Evolutionary conservation across 805 yeast species (phyloP), one percentile per base, ranked within the genome.

Genomic region (Lachancea thermotolerans): DNA sequence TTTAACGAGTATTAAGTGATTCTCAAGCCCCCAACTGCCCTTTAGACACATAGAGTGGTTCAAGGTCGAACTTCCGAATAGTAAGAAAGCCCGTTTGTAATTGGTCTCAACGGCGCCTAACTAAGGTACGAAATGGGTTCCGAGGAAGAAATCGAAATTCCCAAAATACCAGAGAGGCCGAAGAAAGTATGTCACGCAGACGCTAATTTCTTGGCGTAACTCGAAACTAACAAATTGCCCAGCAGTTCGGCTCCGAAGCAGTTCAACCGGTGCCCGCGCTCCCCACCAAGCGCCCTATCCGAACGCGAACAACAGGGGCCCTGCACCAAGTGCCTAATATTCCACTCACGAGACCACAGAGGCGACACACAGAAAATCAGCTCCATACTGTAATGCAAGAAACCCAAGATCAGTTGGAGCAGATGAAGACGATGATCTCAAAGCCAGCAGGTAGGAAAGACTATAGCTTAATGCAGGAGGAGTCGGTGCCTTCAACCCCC

Each of bases 241-340:
- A 11, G 14, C 33, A 30, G 9, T 30, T 14, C 14, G 8, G 14
- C 33, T 8, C 33, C 8, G 33, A 34, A n/a, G 12, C 21, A 4
- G 30, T 10, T 4, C 16, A 27, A 9, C 17, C 28, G 10, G n/a
- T 35, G 27, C 64, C 65, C 18, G 43, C 16, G 1, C 47, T 53
- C 8, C 62, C 64, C 2, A 37, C 35, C 10, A 49, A 52, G 32
- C 62, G 53, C 14, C 57, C 55, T 7, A 15, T 43, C 16, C 32
- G 39, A 34, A 33, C 31, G 4, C 42, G 39, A 11, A 38, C 46
- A 6, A 38, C 46, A 3, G 35, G 46, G 8, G 27, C 11, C 16
- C 32, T 47, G 25, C 49, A 21, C 11, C 38, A 30, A 32, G 45
- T 12, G 39, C 54, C 34, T 47, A 52, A 17, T 37, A 17, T 29